A percentile compares a stretch with the other conserved stretches of the same genome.
Conservation (phyloP, 768 basidiomycete genomes). For the Panellus pusillus region DNA sequence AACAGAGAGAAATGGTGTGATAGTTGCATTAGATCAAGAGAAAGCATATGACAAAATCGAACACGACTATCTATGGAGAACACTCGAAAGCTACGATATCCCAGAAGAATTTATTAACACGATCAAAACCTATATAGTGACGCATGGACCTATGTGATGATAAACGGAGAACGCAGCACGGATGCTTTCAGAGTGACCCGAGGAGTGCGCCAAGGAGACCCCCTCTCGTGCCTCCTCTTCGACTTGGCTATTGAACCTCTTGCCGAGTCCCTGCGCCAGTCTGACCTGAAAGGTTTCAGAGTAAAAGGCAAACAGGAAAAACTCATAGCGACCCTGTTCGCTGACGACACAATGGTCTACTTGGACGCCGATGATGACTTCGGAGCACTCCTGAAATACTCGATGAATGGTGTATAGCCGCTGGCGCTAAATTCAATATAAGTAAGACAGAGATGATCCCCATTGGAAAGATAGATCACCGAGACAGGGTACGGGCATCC, state of each 20-base stretch:
- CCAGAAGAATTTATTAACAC: slow-evolving; percentile 12
- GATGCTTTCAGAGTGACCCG: slow-evolving; percentile 8
- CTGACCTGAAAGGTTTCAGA: slow-evolving; percentile 27
- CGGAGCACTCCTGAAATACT: slow-evolving; percentile 28
- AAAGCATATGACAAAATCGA: slow-evolving; percentile 20
- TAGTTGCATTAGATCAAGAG: not conserved
- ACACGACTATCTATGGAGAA: slow-evolving; percentile 17
- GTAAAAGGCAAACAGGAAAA: slow-evolving; percentile 19
- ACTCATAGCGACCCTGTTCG: slow-evolving; percentile 36
- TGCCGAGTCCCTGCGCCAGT: slow-evolving; percentile 27
- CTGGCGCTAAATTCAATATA: slow-evolving; percentile 41
- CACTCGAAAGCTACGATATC: not conserved
- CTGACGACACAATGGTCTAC: slow-evolving; percentile 41
- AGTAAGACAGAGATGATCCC: slow-evolving; percentile 41
- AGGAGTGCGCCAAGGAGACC: slow-evolving; percentile 33
- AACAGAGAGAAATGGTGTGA: slow-evolving; percentile 10
- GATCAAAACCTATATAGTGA: not conserved
- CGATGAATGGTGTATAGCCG: slow-evolving; percentile 37
- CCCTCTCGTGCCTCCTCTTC: too few species aligned
- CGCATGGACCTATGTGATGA: too few species aligned
- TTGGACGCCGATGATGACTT: slow-evolving; percentile 31
- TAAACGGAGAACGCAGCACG: slow-evolving; percentile 11
- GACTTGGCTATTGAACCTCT: slow-evolving; percentile 43
- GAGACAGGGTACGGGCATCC: slow-evolving; percentile 3
- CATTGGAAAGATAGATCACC: slow-evolving; percentile 24